Conservation (phyloP, 2,329 filamentous ascomycete genomes). For the Cordyceps javanica region DNA sequence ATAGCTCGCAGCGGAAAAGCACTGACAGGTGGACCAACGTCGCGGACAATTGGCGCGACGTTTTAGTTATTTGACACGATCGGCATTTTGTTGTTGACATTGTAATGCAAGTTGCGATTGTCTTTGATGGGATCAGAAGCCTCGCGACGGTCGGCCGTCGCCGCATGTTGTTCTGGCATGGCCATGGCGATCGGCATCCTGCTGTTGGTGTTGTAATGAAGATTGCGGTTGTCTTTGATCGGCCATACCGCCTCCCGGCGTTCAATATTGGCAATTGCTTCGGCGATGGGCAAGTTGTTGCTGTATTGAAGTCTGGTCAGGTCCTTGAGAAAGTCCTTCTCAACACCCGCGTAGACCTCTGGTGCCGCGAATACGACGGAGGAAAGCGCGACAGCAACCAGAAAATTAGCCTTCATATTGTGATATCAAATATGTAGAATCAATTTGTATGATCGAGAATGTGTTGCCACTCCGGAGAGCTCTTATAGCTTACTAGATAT, state of each 20-base stretch:
- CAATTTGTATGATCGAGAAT: too few relatives aligned
- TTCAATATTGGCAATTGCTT: background rate
- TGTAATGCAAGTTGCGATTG: background rate
- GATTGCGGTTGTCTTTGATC: slow-evolving; percentile 5
- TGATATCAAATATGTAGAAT: background rate
- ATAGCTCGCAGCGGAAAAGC: too few relatives aligned
- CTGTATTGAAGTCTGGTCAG: slow-evolving; percentile 1
- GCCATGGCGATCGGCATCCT: background rate
- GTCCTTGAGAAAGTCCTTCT: background rate
- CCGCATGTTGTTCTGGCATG: too few relatives aligned
- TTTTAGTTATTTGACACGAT: background rate
- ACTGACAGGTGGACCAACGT: too few relatives aligned
- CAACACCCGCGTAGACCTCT: background rate
- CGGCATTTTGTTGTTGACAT: background rate
- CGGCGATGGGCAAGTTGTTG: background rate
- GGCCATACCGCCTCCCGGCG: background rate
- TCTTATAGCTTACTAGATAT: too few relatives aligned
- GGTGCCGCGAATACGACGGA: slow-evolving; percentile 2
- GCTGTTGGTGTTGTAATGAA: slow-evolving; percentile 2
- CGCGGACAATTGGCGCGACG: too few relatives aligned
- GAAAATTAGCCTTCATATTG: background rate
- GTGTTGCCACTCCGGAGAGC: too few relatives aligned
- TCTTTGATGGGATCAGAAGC: background rate
- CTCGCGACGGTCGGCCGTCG: too few relatives aligned
- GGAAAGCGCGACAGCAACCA: background rate